Evolutionary conservation across 192 early-diverging fungal species (phyloP).

Genomic region (Paraglomus brasilianum): DNA sequence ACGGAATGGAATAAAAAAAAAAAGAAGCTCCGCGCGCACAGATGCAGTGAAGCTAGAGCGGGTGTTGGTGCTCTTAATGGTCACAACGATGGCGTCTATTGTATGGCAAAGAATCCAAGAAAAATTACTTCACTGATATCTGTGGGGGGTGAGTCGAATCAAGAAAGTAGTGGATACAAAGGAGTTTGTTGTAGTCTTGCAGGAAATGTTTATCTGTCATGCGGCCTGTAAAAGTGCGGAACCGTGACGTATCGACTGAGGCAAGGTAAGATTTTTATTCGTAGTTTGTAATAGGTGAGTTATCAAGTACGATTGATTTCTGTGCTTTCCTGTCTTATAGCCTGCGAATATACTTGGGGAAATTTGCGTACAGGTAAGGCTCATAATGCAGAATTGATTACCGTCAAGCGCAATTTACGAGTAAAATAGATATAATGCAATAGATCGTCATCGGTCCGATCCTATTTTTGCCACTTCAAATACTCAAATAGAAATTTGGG

Average conservation of each 20-base stretch:
- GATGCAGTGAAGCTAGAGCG: constrained; percentile 89
- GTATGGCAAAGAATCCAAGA: constrained; percentile 91
- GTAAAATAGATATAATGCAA: constrained; percentile 40
- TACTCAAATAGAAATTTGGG: constrained; percentile 89
- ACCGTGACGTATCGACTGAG: constrained; percentile 46
- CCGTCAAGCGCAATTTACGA: no score
- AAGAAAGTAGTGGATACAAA: constrained; percentile 31
- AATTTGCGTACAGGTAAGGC: constrained; percentile 63
- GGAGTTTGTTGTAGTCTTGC: constrained; percentile 76
- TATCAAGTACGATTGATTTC: neutral
- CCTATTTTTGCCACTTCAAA: constrained; percentile 87
- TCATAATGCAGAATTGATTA: no score
- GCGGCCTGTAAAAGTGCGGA: constrained; percentile 93
- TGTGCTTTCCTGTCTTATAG: constrained; percentile 31
- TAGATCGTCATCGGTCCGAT: constrained; percentile 88
- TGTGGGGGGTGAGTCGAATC: constrained; percentile 69
- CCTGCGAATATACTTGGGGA: constrained; percentile 77
- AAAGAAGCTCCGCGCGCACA: constrained; percentile 88
- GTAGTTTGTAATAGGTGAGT: no score
- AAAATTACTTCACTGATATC: constrained; percentile 80
- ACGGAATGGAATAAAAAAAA: neutral
- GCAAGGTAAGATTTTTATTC: constrained; percentile 20
- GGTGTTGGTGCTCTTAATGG: constrained; percentile 85
- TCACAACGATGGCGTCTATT: constrained; percentile 94
- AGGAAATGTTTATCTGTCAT: constrained; percentile 77